These are phyloP conservation scores for Zangia roseola DNA, from an alignment of 768 basidiomycete genomes.

Conservation along the genomic window DNA sequence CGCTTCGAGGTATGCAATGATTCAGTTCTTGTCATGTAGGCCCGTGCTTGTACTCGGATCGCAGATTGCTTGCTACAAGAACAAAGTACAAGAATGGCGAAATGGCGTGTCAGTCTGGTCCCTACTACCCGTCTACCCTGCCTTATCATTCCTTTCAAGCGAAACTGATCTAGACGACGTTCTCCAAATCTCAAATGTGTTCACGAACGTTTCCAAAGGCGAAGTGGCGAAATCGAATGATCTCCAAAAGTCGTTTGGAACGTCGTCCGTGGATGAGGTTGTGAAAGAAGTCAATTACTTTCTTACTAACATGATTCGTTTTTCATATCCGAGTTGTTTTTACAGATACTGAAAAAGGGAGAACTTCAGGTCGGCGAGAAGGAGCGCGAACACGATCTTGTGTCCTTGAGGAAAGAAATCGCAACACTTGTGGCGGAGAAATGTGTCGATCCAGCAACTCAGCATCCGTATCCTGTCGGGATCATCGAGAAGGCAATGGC, in stretches of 20 bases:
- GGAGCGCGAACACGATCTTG: conserved; percentile 89
- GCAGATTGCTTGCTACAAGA: conserved; percentile 98
- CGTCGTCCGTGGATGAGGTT: conserved; percentile 63
- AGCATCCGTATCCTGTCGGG: conserved; percentile 86
- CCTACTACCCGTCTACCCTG: neutral
- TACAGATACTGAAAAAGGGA: conserved; percentile 91
- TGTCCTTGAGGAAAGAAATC: conserved; percentile 82
- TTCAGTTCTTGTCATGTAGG: neutral
- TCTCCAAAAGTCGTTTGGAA: conserved; percentile 89
- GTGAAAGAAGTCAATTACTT: conserved; percentile 68
- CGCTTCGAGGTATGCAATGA: conserved; percentile 76
- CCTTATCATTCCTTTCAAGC: conserved; percentile 37
- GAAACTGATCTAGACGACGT: conserved; percentile 95
- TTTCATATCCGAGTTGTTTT: neutral
- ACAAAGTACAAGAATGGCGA: conserved; percentile 97
- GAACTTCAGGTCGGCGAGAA: conserved; percentile 97
- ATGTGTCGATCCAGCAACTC: conserved; percentile 90
- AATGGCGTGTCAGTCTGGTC: conserved; percentile 71
- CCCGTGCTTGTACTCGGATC: neutral
- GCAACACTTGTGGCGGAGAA: conserved; percentile 94
- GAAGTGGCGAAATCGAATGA: conserved; percentile 88
- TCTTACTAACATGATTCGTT: neutral
- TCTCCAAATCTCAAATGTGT: conserved; percentile 94
- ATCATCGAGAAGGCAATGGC: conserved; percentile 98
- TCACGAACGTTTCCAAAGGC: conserved; percentile 95